Conservation (phyloP, 495 filamentous ascomycete species). For the Hapsidospora chrysogenum region DNA sequence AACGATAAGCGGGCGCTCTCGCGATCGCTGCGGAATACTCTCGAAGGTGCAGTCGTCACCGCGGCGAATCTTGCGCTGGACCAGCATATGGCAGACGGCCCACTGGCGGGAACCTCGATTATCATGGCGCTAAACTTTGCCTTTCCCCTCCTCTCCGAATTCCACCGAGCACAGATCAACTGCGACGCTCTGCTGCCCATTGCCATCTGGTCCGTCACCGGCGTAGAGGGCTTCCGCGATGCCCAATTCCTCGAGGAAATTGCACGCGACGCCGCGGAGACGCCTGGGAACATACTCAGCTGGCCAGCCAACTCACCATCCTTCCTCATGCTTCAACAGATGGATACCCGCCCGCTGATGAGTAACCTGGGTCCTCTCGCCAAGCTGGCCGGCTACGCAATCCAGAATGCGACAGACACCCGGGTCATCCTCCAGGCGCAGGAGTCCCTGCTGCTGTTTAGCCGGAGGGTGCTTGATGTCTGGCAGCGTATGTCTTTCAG, state of each 20-base stretch:
- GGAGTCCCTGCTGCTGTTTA: conserved; percentile 57
- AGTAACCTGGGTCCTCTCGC: conserved; percentile 66
- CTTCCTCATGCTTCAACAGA: conserved; percentile 34
- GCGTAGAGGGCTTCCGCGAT: conserved; percentile 57
- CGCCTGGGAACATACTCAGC: conserved; percentile 42
- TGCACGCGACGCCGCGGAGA: conserved; percentile 53
- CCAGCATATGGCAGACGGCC: conserved; percentile 24
- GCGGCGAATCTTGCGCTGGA: conserved; percentile 65
- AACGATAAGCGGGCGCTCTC: conserved; percentile 48
- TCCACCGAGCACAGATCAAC: conserved; percentile 37
- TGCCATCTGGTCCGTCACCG: conserved; percentile 47
- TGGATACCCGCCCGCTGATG: conserved; percentile 53
- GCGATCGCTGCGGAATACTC: conserved; percentile 42
- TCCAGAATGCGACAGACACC: conserved; percentile 47
- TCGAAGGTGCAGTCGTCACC: conserved; percentile 62
- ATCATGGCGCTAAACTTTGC: conserved; percentile 62
- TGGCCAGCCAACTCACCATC: conserved; percentile 52
- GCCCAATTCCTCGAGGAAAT: conserved; percentile 70
- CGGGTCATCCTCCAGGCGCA: conserved; percentile 45
- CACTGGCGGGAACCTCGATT: conserved; percentile 41
- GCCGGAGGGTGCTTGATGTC: conserved; percentile 51
- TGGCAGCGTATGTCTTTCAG: conserved; percentile 80
- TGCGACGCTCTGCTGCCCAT: conserved; percentile 63
- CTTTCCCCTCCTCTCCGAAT: conserved; percentile 56
- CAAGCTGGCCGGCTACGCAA: conserved; percentile 52